Base-by-base conservation (phyloP, 2,329 filamentous ascomycete genomes). In the Lecanicillium sp. region DNA sequence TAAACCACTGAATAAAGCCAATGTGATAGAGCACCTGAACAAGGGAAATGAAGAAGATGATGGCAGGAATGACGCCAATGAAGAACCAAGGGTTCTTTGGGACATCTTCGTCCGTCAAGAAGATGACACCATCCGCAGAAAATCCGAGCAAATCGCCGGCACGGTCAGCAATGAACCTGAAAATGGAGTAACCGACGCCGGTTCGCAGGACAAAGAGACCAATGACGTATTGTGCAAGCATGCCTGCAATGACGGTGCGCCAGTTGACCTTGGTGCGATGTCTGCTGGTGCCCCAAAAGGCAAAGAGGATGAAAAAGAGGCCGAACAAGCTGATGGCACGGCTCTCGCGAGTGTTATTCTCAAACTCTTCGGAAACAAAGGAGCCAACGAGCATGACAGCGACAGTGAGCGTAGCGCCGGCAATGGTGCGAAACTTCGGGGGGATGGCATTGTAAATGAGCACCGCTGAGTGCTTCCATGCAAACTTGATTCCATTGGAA, bases 1-100 rank as follows among this genome's bases (percentile, higher is more conserved):
- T 78, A 62, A 89, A 86, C 88, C 89, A 95, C 63, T 94, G 88
- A 38, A 95, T 66, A 46, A 88, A 70, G 3, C 83, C 84, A 50
- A 80, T 71, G 67, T 89, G 83, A 67, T 85, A 94, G 31, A 94
- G 63, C 12, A 95, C 75, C 62, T 94, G 85, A 18, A 94, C 86
- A n/a, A 95, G 70, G 2, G 88, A 79, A 42, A 95, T 84, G 76
- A 95, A 95, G 77, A 95, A 95, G 66, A 95, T 86, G 62, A 95
- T 94, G 51, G 89, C 80, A 0, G 89, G 87, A n/a, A 94, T 72
- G 45, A 94, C 87, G 35, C 71, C 67, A 35, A 83, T 71, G 46
- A 95, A 70, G 73, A 94, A 95, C 74, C 73, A 87, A 4, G 52
- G 48, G 1, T 70, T 52, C 3, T 60, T 27, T 12, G 66, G 64